A percentile compares a stretch with the other conserved stretches of the same genome.
phyloP scores from a whole-genome alignment of 768 basidiomycete species.

The Sporobolomyces pararoseus region DNA sequence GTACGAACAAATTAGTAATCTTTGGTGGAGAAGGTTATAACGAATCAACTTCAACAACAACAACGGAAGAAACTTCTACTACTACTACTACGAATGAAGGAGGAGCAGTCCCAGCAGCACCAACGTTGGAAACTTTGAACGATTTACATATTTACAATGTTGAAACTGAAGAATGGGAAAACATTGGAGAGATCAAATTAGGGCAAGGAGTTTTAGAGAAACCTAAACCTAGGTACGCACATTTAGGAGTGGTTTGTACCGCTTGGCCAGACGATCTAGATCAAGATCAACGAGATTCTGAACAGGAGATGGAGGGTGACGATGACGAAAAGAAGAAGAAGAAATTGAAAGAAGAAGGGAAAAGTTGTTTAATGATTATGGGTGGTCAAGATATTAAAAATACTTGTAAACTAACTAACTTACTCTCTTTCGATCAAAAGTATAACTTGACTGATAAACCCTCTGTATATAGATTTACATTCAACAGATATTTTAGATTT shows the following conservation, averaged over 20 bases:
- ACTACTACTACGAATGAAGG: neutral
- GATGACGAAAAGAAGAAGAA: neutral
- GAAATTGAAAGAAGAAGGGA: neutral
- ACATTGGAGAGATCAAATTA: slow-evolving; percentile 57
- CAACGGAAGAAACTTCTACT: too few relatives aligned
- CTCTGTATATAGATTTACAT: slow-evolving; percentile 48
- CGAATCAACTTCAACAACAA: neutral
- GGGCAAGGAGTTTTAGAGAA: slow-evolving; percentile 53
- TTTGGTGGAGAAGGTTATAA: slow-evolving; percentile 69
- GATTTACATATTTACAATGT: slow-evolving; percentile 74
- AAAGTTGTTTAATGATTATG: slow-evolving; percentile 70
- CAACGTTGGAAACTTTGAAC: slow-evolving; percentile 24
- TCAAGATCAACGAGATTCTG: too few relatives aligned
- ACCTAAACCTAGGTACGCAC: slow-evolving; percentile 88
- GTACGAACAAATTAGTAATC: slow-evolving; percentile 72
- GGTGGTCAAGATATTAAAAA: slow-evolving; percentile 93
- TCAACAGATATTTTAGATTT: slow-evolving; percentile 67
- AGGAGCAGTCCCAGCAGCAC: neutral
- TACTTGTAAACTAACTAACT: slow-evolving; percentile 30
- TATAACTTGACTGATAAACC: neutral
- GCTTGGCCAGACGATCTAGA: neutral
- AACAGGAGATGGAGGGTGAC: too few relatives aligned
- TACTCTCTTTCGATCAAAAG: neutral
- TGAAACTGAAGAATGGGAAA: slow-evolving; percentile 65
- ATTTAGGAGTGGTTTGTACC: slow-evolving; percentile 80